phyloP scores from a whole-genome alignment of 805 yeast species.

The fission yeast (Schizosaccharomyces pombe) region DNA sequence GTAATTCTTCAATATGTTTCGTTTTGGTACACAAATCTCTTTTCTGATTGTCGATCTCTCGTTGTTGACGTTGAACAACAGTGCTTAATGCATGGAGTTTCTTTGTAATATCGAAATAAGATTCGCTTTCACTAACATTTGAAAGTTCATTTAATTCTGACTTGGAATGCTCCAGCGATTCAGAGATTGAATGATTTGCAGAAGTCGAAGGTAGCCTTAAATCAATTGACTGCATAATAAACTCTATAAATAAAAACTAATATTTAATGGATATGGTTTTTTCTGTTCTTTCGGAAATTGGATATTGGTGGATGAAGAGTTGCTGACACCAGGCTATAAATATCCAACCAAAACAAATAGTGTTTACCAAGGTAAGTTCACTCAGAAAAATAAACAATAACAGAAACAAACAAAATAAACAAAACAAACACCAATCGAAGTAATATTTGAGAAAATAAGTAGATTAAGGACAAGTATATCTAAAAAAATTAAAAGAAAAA shows the following conservation, averaged over 20 bases:
- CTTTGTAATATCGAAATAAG: not conserved
- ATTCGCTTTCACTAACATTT: not conserved
- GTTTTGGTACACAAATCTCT: not conserved
- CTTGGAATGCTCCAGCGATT: not conserved
- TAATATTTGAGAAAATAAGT: not conserved
- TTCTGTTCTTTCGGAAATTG: not conserved
- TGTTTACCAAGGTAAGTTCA: too few species aligned
- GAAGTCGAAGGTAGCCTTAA: not conserved
- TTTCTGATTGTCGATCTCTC: not conserved
- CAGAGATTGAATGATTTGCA: not conserved
- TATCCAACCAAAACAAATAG: not conserved
- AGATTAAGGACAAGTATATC: too few species aligned
- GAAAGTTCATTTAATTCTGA: not conserved
- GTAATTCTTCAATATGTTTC: not conserved
- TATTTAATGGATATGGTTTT: not conserved
- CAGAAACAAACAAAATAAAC: not conserved
- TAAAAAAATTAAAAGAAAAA: too few species aligned
- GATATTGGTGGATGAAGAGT: not conserved
- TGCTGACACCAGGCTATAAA: not conserved
- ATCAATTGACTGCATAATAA: not conserved
- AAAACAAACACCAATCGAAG: not conserved
- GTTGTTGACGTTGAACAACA: not conserved
- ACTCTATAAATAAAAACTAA: not conserved
- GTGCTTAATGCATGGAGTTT: not conserved
- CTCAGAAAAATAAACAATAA: too few species aligned